Percentiles rank a stretch among this genome's conserved stretches.
phyloP scores from a whole-genome alignment of 331 rosid species.

The Malus hybrid region DNA sequence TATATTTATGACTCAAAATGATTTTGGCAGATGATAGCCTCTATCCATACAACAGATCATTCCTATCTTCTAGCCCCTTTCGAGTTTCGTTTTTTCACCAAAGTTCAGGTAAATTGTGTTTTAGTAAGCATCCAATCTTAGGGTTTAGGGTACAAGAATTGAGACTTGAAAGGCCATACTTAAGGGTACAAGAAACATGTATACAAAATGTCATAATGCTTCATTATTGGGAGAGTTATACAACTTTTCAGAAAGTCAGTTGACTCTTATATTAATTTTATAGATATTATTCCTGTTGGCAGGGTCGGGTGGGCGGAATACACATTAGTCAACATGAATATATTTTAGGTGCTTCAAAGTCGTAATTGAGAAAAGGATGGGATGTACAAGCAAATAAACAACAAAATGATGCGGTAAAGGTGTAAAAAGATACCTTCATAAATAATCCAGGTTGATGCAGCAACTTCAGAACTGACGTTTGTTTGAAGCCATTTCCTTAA shows the following conservation, averaged over 20 bases:
- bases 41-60: neutral
- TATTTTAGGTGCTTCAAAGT: neutral
- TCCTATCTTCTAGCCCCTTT: neutral
- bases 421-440: constrained; percentile 28
- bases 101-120: neutral
- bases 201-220: neutral
- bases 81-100: neutral
- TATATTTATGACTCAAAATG: neutral
- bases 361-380: neutral
- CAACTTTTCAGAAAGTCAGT: too few species aligned
- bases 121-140: neutral
- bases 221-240: neutral
- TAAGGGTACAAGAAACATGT: neutral
- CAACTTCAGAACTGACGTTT: constrained; percentile 32
- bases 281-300: neutral
- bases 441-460: constrained; percentile 32
- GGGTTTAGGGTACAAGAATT: neutral
- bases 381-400: neutral
- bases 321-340: neutral
- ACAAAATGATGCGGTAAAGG: neutral
- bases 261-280: neutral
- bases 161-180: neutral
- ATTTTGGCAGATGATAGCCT: neutral
- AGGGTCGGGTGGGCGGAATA: neutral
- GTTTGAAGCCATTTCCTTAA: constrained; percentile 40